A percentile compares a stretch with the other conserved stretches of the same genome.
Conservation (phyloP, 306 rosid species). For the Malus fusca region DNA sequence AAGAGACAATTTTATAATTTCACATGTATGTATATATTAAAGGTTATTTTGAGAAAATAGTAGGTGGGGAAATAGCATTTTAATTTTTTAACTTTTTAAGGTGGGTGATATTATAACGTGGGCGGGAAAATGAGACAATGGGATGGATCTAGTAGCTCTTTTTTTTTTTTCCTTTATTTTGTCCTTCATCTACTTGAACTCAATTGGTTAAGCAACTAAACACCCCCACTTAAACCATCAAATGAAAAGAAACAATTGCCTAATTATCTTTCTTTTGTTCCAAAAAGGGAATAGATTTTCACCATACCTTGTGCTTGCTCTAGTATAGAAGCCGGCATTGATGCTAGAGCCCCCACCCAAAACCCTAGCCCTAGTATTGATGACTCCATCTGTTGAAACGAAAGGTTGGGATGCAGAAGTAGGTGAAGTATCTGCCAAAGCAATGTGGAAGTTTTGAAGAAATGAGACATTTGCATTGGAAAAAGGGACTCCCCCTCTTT, state of each 20-base stretch:
- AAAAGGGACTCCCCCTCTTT: constrained; percentile 86
- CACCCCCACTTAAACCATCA: not conserved
- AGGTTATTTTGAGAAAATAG: no score
- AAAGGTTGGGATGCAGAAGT: constrained; percentile 76
- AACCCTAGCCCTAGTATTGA: constrained; percentile 70
- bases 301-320: constrained; percentile 63
- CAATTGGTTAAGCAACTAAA: not conserved
- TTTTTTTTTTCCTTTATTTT: no score
- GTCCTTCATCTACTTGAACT: not conserved
- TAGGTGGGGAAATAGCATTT: no score
- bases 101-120: no score
- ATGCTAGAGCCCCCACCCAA: constrained; percentile 77
- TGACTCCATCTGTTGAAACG: constrained; percentile 77
- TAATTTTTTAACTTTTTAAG: no score
- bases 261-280: not conserved
- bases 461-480: constrained; percentile 67
- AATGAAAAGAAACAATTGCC: not conserved
- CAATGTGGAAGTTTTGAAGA: constrained; percentile 57
- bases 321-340: constrained; percentile 94
- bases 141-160: no score
- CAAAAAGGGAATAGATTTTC: not conserved
- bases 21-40: no score
- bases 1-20: no score
- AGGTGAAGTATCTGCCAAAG: constrained; percentile 67
- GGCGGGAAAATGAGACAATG: no score